Base-by-base conservation (phyloP, 1,284 basidiomycete genomes). In the Phellinidium pouzarii region DNA sequence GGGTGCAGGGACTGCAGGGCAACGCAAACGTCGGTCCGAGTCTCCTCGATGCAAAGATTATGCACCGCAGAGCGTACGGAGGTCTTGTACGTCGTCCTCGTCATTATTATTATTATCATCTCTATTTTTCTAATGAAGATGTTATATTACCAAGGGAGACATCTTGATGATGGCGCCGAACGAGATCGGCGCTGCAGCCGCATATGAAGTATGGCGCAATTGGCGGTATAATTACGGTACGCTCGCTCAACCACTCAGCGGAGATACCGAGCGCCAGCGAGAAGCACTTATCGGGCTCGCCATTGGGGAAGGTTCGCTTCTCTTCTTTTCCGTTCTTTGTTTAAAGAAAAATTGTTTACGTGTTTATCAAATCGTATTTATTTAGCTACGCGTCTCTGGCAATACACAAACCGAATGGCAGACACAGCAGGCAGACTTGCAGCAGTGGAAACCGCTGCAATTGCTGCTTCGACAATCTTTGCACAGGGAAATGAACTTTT, bases 401-500 rank as follows among this genome's bases (percentile, higher is more conserved):
- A 55, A 27, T 61, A 61, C 48, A 64, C 61, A n/a, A 49, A 40
- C 2, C 59, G 61, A 3, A 56, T 52, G 17, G 26, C 40, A 2
- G 63, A 63, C 48, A 59, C 58, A 26, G 56, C 58, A 22, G 60
- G 61, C 14, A 58, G 62, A 19, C 54, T 60, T 19, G 64, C 64
- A 36, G 59, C 63, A 12, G 59, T 59, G n/a, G 64, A 65, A 48
- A 54, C 59, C 11, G 64, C 64, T 14, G 63, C 62, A 14, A 56
- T 58, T 19, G 56, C 60, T 12, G 60, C 59, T 2, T 37, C 52
- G 9, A 54, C 57, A 26, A 56, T 61, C 7, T 61, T 59, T 34
- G 42, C 38, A 1, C 50, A 56, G 41, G 54, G 44, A 8, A 45
- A 51, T 22, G 17, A 42, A 6, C 27, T 31, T n/a, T 12, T 25